Evolutionary conservation across 2,329 filamentous ascomycete genomes (phyloP).

Genomic region (Colletotrichum gigasporum): DNA sequence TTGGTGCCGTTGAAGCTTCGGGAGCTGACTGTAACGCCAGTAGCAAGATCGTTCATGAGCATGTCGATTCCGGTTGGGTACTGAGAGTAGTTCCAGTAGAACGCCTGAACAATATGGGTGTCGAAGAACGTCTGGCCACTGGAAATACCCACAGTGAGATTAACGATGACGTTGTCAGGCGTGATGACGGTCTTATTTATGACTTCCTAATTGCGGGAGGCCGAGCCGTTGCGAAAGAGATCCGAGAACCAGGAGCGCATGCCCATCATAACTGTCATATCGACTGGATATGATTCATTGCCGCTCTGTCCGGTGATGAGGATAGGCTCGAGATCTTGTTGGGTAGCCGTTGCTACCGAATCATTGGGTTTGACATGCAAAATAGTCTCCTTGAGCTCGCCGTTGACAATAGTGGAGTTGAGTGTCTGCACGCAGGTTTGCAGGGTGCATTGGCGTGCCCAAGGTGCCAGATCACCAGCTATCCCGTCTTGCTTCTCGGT

Average conservation of each 20-base stretch:
- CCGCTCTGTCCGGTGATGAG: constrained; percentile 30
- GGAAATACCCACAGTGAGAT: constrained; percentile 44
- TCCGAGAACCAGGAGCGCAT: constrained; percentile 43
- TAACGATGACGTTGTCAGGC: constrained; percentile 39
- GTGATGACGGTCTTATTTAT: constrained; percentile 39
- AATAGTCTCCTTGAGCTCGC: constrained; percentile 39
- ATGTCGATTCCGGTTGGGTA: constrained; percentile 43
- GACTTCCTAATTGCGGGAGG: constrained; percentile 35
- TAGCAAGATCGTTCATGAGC: constrained; percentile 45
- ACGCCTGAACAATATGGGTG: constrained; percentile 47
- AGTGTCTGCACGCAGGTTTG: constrained; percentile 43
- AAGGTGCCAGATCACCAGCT: constrained; percentile 37
- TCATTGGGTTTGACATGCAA: constrained; percentile 34
- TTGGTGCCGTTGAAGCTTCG: constrained; percentile 39
- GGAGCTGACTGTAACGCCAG: constrained; percentile 46
- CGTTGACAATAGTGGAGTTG: constrained; percentile 36
- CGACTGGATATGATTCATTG: constrained; percentile 35
- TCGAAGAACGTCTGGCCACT: constrained; percentile 44
- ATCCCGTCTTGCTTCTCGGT: constrained; percentile 38
- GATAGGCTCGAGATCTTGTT: constrained; percentile 31
- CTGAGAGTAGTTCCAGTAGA: constrained; percentile 51
- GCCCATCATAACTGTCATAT: constrained; percentile 40
- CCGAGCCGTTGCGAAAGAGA: constrained; percentile 41
- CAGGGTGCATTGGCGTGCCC: constrained; percentile 42
- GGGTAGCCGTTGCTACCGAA: constrained; percentile 35